Base-by-base conservation (phyloP, 176 grass and related monocot species). In the Aegilops speltoides region DNA sequence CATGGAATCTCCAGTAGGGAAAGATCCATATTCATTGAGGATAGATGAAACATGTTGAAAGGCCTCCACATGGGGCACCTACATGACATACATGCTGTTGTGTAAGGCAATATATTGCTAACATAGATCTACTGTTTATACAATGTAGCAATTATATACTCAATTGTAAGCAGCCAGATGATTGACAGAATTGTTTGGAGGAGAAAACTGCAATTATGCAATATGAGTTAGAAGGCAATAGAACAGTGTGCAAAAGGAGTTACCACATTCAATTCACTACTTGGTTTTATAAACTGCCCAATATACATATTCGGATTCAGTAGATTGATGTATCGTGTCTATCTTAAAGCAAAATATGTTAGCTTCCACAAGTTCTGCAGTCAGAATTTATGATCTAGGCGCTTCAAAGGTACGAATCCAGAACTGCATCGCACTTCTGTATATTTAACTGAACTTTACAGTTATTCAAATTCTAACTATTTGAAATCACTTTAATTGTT, bases 1-100 rank as follows among this genome's bases (percentile, higher is more conserved):
- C 23, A 73, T 29, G 67, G 10, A 16, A 73, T 83, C 54, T 60
- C 33, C 52, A 61, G 52, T 19, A 28, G n/a, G 33, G 25, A 0
- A 26, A 83, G 43, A 40, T 19, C 33, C 81, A 61, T 83, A 56
- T 11, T 61, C 81, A 14, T 60, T 13, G 32, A 83, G 67, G 54
- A 34, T 17, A 40, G 31, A 72, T 26, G 81, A 83, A 37, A 83
- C 81, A 57, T 73, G 48, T 57, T 16, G 48, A 26, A 83, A 69
- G 48, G 60, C 48, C 14, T 83, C 48, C 9, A 20, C 32, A 61
- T 73, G 76, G 54, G 76, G 10, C 12, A 83, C 68, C 68, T 73
- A 56, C 67, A 83, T 70, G 81, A 76, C 41, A 50, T 52, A 29
- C 72, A 75, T 0, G 7, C 40, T 74, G 41, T 75, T 29, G 43